Conservation (phyloP, 1,284 basidiomycete species). For the Fomes fomentarius region DNA sequence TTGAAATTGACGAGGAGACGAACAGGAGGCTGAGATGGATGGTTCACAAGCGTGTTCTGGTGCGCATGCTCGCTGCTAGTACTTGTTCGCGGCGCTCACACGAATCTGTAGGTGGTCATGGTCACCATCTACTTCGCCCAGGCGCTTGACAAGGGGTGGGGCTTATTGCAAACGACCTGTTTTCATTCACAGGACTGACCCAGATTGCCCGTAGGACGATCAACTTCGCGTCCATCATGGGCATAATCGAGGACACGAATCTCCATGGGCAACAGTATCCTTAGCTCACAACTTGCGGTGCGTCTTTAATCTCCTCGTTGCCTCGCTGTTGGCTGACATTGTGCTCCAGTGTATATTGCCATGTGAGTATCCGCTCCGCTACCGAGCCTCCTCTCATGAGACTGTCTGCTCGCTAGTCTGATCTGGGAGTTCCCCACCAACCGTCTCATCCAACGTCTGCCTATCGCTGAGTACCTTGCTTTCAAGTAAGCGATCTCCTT, state of each 20-base stretch:
- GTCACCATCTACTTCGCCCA: conserved; percentile 58
- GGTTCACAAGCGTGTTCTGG: conserved; percentile 55
- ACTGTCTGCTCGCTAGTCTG: conserved; percentile 31
- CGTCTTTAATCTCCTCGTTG: background rate
- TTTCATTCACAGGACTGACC: background rate
- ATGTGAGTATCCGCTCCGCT: background rate
- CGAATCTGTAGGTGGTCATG: conserved; percentile 39
- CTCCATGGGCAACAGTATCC: conserved; percentile 53
- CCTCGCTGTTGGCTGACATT: background rate
- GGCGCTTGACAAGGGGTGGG: conserved; percentile 52
- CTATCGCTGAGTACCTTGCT: conserved; percentile 50
- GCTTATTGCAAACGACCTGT: background rate
- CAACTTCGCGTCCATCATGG: conserved; percentile 62
- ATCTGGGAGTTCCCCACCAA: conserved; percentile 56
- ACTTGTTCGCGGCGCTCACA: background rate
- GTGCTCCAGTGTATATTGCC: background rate
- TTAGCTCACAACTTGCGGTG: conserved; percentile 54
- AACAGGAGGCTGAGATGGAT: conserved; percentile 49
- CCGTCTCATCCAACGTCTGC: conserved; percentile 49
- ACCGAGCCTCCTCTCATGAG: accelerated
- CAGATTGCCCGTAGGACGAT: conserved; percentile 39
- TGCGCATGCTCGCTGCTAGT: conserved; percentile 1
- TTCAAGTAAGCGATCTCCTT: conserved; percentile 42
- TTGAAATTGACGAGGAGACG: conserved; percentile 48
- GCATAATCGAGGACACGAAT: conserved; percentile 47